phyloP scores from a whole-genome alignment of 768 basidiomycete genomes.

The Mrakia gelida region DNA sequence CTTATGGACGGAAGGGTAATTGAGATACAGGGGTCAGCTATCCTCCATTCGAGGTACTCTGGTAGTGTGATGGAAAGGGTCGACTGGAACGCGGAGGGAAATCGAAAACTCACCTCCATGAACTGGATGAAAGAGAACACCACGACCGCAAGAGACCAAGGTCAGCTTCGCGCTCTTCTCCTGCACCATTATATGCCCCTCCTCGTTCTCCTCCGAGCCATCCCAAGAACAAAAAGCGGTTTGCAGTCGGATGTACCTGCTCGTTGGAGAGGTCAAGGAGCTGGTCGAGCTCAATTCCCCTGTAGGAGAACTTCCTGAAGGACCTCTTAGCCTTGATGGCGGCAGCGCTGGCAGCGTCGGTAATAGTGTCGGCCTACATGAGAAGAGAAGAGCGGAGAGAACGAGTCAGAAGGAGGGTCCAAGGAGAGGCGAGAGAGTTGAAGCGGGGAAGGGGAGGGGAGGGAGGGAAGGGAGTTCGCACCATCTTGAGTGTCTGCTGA shows the following conservation, averaged over 20 bases:
- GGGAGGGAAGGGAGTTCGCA: conserved; percentile 31
- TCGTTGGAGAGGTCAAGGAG: conserved; percentile 94
- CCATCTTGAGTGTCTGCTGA: conserved; percentile 27
- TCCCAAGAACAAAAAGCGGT: too few species aligned
- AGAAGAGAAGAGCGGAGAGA: not conserved
- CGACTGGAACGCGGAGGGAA: not conserved
- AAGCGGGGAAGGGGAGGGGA: conserved; percentile 18
- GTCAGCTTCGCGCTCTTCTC: not conserved
- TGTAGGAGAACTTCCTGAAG: conserved; percentile 98
- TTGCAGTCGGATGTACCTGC: conserved; percentile 31
- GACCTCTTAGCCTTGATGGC: conserved; percentile 98
- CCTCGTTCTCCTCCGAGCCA: too few species aligned
- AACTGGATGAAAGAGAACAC: conserved; percentile 51
- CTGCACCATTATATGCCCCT: not conserved
- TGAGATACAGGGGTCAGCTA: not conserved
- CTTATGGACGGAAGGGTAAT: conserved; percentile 46
- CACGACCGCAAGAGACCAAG: too few species aligned
- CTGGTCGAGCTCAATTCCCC: conserved; percentile 96
- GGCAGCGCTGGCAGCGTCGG: conserved; percentile 88
- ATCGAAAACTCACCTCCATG: conserved; percentile 60
- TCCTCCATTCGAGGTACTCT: not conserved
- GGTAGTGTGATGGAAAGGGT: not conserved
- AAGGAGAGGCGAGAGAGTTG: not conserved
- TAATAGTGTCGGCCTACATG: conserved; percentile 67
- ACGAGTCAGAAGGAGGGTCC: not conserved